phyloP scores from a whole-genome alignment of 441 rosid species.

The Gossypium aridum region DNA sequence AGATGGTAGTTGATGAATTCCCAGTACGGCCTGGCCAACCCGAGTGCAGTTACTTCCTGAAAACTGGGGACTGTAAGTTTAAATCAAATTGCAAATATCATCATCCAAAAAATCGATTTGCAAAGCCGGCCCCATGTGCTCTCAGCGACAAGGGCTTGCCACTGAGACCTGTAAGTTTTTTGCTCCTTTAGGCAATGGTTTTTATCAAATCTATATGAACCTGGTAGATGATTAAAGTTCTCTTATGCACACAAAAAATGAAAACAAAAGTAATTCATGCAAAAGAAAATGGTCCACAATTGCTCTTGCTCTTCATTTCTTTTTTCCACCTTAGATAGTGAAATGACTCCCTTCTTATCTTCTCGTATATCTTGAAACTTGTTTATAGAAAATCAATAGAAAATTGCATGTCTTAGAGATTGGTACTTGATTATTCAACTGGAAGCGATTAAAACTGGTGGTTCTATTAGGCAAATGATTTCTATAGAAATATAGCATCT shows the following conservation, averaged over 20 bases:
- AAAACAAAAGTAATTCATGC: neutral
- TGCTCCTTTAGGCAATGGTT: neutral
- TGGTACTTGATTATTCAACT: neutral
- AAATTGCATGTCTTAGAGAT: neutral
- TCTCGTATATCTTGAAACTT: neutral
- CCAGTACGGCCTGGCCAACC: conserved; percentile 94
- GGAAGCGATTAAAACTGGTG: neutral
- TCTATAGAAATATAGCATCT: neutral
- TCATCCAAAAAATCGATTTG: conserved; percentile 66
- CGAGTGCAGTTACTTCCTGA: conserved; percentile 68
- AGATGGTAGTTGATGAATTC: conserved; percentile 50
- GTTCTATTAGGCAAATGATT: neutral
- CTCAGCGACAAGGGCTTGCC: conserved; percentile 90
- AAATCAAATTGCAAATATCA: conserved; percentile 83
- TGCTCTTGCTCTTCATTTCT: neutral
- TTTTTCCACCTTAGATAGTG: conserved; percentile 2
- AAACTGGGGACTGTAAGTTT: conserved; percentile 88
- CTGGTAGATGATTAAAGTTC: neutral
- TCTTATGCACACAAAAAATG: neutral
- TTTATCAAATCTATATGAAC: conserved; percentile 1
- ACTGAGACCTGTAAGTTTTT: conserved; percentile 80
- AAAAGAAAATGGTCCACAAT: neutral
- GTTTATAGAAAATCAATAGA: neutral
- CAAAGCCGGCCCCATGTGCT: conserved; percentile 39
- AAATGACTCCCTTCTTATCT: neutral